A percentile compares a stretch with the other conserved stretches of the same genome.
phyloP scores from a whole-genome alignment of 2,329 filamentous ascomycete genomes.

The Ascochyta lentis region DNA sequence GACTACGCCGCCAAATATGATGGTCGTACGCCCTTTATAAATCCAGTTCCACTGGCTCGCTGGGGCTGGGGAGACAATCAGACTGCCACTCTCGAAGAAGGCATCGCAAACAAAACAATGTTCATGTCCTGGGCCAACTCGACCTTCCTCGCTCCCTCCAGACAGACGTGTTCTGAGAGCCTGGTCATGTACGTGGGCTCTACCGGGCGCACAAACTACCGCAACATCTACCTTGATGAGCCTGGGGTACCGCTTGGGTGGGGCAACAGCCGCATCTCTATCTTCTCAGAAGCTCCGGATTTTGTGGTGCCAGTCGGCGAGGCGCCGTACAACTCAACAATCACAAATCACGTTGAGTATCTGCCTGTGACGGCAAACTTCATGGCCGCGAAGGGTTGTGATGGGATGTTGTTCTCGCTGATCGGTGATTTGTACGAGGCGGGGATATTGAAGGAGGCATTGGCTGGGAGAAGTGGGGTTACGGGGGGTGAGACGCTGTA shows the following conservation, averaged over 20 bases:
- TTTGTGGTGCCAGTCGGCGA: slow-evolving; percentile 55
- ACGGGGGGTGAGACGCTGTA: slow-evolving; percentile 52
- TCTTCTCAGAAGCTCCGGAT: slow-evolving; percentile 57
- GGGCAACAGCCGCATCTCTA: slow-evolving; percentile 55
- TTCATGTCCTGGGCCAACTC: slow-evolving; percentile 59
- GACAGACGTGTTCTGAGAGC: slow-evolving; percentile 57
- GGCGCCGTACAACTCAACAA: slow-evolving; percentile 54
- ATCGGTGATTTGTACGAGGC: slow-evolving; percentile 59
- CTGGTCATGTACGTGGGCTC: slow-evolving; percentile 58
- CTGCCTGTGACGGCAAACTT: slow-evolving; percentile 66
- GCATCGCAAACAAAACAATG: slow-evolving; percentile 58
- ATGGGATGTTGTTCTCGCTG: slow-evolving; percentile 63
- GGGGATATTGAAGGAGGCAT: slow-evolving; percentile 57
- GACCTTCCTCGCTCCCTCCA: slow-evolving; percentile 52
- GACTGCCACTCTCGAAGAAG: slow-evolving; percentile 50
- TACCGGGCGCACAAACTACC: slow-evolving; percentile 49
- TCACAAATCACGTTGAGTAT: slow-evolving; percentile 58
- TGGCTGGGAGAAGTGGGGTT: slow-evolving; percentile 52
- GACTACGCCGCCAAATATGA: slow-evolving; percentile 57
- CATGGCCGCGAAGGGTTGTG: slow-evolving; percentile 66
- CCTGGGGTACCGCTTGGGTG: slow-evolving; percentile 59
- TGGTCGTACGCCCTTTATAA: slow-evolving; percentile 57
- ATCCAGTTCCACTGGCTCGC: slow-evolving; percentile 57
- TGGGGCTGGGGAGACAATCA: slow-evolving; percentile 57
- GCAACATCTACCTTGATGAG: slow-evolving; percentile 53